These are phyloP conservation scores for Tieghemostelium lacteum DNA, from an alignment of 78 protist species.

Conservation along the genomic window DNA sequence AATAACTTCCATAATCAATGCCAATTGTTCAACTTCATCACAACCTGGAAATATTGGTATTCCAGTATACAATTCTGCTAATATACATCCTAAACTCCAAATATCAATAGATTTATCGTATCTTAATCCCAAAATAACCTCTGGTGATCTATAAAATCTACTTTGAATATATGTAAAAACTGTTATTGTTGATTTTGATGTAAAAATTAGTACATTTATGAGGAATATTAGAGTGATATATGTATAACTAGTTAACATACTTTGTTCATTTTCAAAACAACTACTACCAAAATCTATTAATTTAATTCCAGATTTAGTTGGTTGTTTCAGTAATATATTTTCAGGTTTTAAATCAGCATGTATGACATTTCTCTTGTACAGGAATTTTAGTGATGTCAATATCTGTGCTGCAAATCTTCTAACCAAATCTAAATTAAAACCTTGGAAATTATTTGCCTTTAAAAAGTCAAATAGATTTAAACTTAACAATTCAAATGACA, in stretches of 20 bases:
- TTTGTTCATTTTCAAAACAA: conserved; percentile 94
- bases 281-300: conserved; percentile 94
- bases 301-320: conserved; percentile 81
- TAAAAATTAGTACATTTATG: background rate
- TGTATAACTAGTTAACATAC: conserved; percentile 25
- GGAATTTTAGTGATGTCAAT: conserved; percentile 84
- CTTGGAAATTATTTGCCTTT: conserved; percentile 83
- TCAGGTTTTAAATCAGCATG: conserved; percentile 99
- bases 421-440: conserved; percentile 88
- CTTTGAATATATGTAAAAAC: conserved; percentile 94
- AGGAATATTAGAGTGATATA: background rate
- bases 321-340: conserved; percentile 94
- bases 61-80: conserved; percentile 96
- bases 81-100: conserved; percentile 98
- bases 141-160: conserved; percentile 97
- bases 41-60: conserved; percentile 95
- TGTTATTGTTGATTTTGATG: background rate
- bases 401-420: conserved; percentile 93
- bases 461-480: conserved; percentile 93
- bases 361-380: conserved; percentile 87
- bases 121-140: conserved; percentile 93
- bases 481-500: conserved; percentile 92
- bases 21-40: conserved; percentile 83
- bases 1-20: conserved; percentile 76
- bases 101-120: conserved; percentile 97